Evolutionary conservation across 768 basidiomycete species (phyloP), one percentile per base, ranked within the genome.

Genomic region (Suillus subalutaceus): DNA sequence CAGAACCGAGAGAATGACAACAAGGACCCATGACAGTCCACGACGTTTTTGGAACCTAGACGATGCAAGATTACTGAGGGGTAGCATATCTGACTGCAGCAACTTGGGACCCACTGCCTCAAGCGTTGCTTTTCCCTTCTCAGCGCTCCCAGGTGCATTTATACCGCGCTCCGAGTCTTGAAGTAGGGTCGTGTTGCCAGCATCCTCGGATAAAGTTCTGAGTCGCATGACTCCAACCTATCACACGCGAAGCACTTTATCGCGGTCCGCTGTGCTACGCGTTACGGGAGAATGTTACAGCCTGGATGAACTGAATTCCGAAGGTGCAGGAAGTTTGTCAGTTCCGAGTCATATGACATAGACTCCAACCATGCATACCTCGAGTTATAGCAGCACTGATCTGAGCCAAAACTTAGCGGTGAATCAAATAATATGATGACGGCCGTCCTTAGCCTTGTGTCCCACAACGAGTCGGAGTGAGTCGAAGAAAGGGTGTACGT

Each of bases 1-100:
- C 53, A 76, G 7, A 12, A 53, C 48, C 26, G 68, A 69, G 37
- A 77, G 35, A 38, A 74, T 26, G 20, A 32, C 52, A 41, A 65
- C 48, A 26, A 76, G 32, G 16, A 65, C 20, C 69, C 72, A 76
- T 61, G 26, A 50, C 40, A 58, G 41, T 62, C 56, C 43, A 43
- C 41, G 23, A 44, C 58, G 57, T 60, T 66, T 71, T 43, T 65
- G 62, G 9, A 13, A 43, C 6, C 26, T 18, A 60, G 46, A 9
- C 26, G 23, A 37, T 6, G 56, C n/a, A 48, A 23, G 13, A 46
- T 43, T 41, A 8, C 41, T 61, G 0, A 40, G 40, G n/a, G 67
- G 65, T 52, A 68, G 64, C 48, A 62, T 44, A 7, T 52, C 61
- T 26, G 62, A 59, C 43, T 62, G 50, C 26, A 38, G 40, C 18